Evolutionary conservation across 108 stramenopile genomes (phyloP).

Genomic region (Fistulifera solaris): DNA sequence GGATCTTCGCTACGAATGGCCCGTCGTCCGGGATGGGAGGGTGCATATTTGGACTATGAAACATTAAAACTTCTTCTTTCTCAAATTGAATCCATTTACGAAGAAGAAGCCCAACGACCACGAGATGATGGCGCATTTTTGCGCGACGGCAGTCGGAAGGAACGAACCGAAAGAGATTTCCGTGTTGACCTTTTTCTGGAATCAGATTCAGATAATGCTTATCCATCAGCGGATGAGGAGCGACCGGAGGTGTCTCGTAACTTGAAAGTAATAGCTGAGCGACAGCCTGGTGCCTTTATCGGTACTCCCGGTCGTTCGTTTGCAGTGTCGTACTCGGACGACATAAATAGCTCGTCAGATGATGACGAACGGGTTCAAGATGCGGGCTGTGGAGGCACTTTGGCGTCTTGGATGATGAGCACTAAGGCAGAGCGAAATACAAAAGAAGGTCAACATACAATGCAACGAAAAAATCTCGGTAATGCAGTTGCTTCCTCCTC

Average conservation of each 20-base stretch:
- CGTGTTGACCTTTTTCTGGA: constrained; percentile 77
- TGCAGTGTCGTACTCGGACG: constrained; percentile 13
- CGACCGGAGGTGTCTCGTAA: background rate
- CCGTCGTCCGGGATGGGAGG: constrained; percentile 65
- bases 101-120: constrained; percentile 34
- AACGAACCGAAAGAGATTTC: constrained; percentile 31
- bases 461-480: background rate
- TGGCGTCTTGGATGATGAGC: constrained; percentile 5
- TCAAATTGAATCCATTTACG: constrained; percentile 67
- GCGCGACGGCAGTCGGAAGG: background rate
- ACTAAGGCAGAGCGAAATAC: background rate
- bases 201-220: constrained; percentile 62
- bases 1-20: constrained; percentile 59
- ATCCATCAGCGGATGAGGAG: constrained; percentile 9
- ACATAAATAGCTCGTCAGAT: constrained; percentile 12
- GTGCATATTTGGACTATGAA: constrained; percentile 76
- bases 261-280: background rate
- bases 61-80: constrained; percentile 50
- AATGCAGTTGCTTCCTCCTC: no score
- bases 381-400: constrained; percentile 5
- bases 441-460: background rate
- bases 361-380: constrained; percentile 9
- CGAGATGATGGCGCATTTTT: background rate
- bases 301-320: constrained; percentile 7
- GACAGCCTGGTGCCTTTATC: no score